Evolutionary conservation across 495 filamentous ascomycete species (phyloP).

Genomic region (Annulohypoxylon stygium): DNA sequence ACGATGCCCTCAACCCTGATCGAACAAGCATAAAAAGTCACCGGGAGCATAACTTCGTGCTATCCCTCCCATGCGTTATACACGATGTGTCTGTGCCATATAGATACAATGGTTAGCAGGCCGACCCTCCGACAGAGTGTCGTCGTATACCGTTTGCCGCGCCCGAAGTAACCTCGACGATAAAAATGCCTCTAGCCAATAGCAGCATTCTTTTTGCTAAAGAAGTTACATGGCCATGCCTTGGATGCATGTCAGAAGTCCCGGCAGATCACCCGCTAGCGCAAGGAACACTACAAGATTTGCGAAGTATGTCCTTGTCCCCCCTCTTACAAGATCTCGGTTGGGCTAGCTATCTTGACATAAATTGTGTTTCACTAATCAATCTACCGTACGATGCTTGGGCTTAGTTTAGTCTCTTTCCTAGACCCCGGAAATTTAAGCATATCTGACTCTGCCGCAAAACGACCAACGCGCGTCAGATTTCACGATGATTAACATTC

Average conservation of each 20-base stretch:
- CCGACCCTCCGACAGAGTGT: conserved; percentile 5
- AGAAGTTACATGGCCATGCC: conserved; percentile 1
- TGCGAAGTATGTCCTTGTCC: neutral
- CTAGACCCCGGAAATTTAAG: neutral
- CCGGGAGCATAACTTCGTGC: neutral
- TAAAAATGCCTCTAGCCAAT: conserved; percentile 5
- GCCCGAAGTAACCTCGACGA: neutral
- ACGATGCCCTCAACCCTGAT: neutral
- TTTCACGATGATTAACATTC: neutral
- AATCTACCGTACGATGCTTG: conserved; percentile 6
- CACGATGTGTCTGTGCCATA: neutral
- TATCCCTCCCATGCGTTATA: neutral
- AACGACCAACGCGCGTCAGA: neutral
- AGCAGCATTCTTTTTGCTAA: neutral
- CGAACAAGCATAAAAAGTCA: neutral
- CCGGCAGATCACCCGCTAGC: conserved; percentile 18
- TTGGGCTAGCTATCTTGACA: conserved; percentile 12
- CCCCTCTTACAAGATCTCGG: conserved; percentile 19
- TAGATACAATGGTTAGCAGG: neutral
- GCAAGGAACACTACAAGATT: neutral
- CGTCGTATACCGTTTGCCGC: neutral
- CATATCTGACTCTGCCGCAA: neutral
- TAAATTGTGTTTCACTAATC: neutral
- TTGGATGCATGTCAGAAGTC: conserved; percentile 1
- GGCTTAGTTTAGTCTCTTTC: neutral